Base-by-base conservation (phyloP, 2,329 filamentous ascomycete genomes). In the Penicillium sp. region DNA sequence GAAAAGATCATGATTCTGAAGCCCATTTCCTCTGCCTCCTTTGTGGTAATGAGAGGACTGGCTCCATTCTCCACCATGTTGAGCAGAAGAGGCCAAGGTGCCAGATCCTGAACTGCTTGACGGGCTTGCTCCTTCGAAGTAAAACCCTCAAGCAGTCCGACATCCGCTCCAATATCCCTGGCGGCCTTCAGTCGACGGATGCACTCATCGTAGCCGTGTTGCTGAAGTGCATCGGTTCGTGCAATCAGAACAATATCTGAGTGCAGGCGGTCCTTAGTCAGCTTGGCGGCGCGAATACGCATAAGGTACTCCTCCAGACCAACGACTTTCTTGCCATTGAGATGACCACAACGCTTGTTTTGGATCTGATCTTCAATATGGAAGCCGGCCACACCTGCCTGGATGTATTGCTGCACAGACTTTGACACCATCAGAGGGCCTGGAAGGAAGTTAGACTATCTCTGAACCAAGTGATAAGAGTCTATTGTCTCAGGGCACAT, bases 281-380 rank as follows among this genome's bases (percentile, higher is more conserved):
- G 19, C 48, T 66, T 65, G 10, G 68, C 69, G 4, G 69, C 68
- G 2, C 66, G 64, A 24, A 72, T 63, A 1, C 69, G 63, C 4
- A 59, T 65, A 17, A 65, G 52, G 45, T 64, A 71, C 37, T 66
- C 62, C 0, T 69, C 68, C 3, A 60, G 43, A 13, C 60, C 53
- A 17, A 72, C 69, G 5, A 72, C 65, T 26, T 65, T 64, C 51
- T 72, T 72, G 28, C 68, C 69, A 1, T 62, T 61, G 3, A 72
- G 61, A 48, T 72, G 69, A 3, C 69, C 69, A 49, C 69, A 72
- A 3, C 68, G 63, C 47, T 72, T 72, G 45, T 66, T 70, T 49
- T 64, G 61, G 24, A 79, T 72, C 57, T 80, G 76, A 61, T 81
- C 78, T 62, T 81, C 78, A 49, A 81, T 74, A 53, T 81, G 78